A percentile compares a stretch with the other conserved stretches of the same genome.
These are phyloP conservation scores for Diaporthe humulicola DNA, from an alignment of 2,329 filamentous ascomycete genomes.

Conservation along the genomic window DNA sequence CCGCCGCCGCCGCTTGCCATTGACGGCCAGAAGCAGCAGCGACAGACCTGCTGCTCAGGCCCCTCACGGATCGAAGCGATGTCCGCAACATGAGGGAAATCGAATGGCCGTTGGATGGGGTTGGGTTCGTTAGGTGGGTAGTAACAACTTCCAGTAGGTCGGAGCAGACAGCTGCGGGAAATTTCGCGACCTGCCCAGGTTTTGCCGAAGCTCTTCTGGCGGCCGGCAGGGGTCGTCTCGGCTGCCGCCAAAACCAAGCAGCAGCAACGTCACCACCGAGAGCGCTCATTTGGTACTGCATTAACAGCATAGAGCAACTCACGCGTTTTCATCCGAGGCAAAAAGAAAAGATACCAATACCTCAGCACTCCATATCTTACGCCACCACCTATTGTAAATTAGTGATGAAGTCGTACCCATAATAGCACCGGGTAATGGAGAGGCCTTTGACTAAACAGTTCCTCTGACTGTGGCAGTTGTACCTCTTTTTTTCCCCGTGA, in stretches of 20 bases:
- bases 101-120: conserved; percentile 52
- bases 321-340: neutral
- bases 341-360: neutral
- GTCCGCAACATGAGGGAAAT: conserved; percentile 77
- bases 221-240: conserved; percentile 35
- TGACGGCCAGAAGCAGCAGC: conserved; percentile 67
- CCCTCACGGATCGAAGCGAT: conserved; percentile 75
- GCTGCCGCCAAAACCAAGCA: conserved; percentile 26
- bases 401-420: neutral
- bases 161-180: conserved; percentile 38
- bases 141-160: conserved; percentile 11
- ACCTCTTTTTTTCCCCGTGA: neutral
- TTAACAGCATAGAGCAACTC: neutral
- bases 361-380: no score
- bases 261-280: conserved; percentile 27
- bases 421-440: neutral
- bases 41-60: conserved; percentile 67
- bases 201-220: conserved; percentile 39
- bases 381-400: neutral
- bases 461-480: neutral
- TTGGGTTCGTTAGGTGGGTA: conserved; percentile 32
- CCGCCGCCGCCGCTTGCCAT: conserved; percentile 64
- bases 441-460: neutral
- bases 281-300: neutral
- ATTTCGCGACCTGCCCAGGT: conserved; percentile 40